Percentiles rank a stretch among this genome's conserved stretches.
Conservation (phyloP, 495 filamentous ascomycete species). For the Trichoderma asperelloides region DNA sequence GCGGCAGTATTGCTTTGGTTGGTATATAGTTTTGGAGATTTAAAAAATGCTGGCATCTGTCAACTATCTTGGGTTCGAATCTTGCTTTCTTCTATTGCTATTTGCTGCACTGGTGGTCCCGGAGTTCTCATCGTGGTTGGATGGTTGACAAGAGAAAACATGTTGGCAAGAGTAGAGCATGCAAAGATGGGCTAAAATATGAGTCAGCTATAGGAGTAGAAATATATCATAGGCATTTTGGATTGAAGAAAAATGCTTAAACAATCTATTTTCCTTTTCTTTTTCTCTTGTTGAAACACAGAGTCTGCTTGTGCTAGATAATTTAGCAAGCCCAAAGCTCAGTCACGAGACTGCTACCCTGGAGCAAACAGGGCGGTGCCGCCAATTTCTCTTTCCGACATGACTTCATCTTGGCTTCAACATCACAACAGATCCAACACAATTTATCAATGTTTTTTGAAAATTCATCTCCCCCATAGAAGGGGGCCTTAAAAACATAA, state of each 20-base stretch:
- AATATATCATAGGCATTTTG: not conserved
- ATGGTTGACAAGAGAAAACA: not conserved
- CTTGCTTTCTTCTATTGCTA: not conserved
- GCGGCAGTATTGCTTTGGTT: not conserved
- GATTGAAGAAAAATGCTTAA: not conserved
- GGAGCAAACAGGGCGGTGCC: not conserved
- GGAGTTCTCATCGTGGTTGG: not conserved
- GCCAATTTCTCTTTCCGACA: not conserved
- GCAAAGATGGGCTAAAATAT: not conserved
- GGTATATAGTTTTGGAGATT: not conserved
- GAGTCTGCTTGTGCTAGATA: too few relatives aligned
- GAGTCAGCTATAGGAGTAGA: not conserved
- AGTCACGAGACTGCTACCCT: slow-evolving; percentile 1
- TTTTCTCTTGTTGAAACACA: too few relatives aligned
- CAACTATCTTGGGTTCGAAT: not conserved
- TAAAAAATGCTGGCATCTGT: not conserved
- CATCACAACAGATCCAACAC: not conserved
- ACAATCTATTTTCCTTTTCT: too few relatives aligned
- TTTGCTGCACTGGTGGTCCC: not conserved
- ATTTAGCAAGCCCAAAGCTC: not conserved
- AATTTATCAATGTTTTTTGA: not conserved
- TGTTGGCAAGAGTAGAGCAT: not conserved
- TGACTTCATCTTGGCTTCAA: not conserved
- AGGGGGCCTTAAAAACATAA: slow-evolving; percentile 10
- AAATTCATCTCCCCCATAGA: not conserved